Conservation (phyloP, 495 filamentous ascomycete species). For the Glarea lozoyensis region DNA sequence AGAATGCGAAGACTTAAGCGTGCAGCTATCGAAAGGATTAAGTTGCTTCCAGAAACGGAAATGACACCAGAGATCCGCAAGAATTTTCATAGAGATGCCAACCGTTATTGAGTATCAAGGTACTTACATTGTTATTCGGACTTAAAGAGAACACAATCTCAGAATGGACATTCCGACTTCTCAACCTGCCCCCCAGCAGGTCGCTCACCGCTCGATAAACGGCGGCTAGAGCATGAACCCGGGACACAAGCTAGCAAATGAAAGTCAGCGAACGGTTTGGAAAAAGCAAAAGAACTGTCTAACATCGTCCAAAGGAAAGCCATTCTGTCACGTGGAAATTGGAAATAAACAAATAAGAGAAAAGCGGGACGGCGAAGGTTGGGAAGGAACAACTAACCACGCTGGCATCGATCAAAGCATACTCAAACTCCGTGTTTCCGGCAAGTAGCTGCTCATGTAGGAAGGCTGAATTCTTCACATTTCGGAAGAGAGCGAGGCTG, state of each 20-base stretch:
- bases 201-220: constrained; percentile 70
- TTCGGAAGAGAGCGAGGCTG: constrained; percentile 62
- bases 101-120: constrained; percentile 7
- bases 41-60: too few species aligned
- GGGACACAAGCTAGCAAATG: constrained; percentile 21
- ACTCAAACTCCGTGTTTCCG: constrained; percentile 77
- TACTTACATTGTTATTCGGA: constrained; percentile 66
- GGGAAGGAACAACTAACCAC: constrained; percentile 36
- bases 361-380: constrained; percentile 1
- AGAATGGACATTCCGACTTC: constrained; percentile 83
- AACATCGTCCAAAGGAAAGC: too few species aligned
- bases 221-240: constrained; percentile 50
- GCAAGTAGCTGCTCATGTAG: constrained; percentile 72
- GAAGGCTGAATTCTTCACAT: constrained; percentile 67
- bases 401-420: constrained; percentile 84
- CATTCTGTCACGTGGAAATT: too few species aligned
- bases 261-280: too few species aligned
- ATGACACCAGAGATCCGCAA: too few species aligned
- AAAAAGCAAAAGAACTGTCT: too few species aligned
- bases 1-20: too few species aligned
- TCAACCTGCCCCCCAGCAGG: constrained; percentile 45
- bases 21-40: too few species aligned
- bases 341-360: too few species aligned
- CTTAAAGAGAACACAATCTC: constrained; percentile 82
- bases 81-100: too few species aligned